Percentiles rank a stretch among this genome's conserved stretches.
Evolutionary conservation across 139 green algal genomes (phyloP).

Genomic region (Chlamydomonas sp.): DNA sequence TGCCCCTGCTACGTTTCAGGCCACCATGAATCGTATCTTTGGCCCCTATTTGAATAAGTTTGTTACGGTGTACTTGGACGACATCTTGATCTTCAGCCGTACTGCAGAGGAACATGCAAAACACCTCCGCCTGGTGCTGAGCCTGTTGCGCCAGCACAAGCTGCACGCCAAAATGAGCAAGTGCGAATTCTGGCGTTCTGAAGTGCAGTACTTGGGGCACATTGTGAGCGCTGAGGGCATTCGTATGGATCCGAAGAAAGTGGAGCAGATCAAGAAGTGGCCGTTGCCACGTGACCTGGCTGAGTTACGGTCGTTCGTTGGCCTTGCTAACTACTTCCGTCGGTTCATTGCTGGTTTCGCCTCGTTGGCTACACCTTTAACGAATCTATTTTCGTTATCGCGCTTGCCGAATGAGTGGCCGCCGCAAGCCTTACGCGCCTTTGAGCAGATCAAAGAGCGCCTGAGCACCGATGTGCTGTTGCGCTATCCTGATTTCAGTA

Average conservation of each 20-base stretch:
- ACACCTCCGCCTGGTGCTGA: slow-evolving; percentile 53
- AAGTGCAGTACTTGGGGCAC: slow-evolving; percentile 12
- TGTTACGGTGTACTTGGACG: slow-evolving; percentile 66
- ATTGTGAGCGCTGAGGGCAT: slow-evolving; percentile 8
- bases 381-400: background rate
- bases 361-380: background rate
- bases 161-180: slow-evolving; percentile 63
- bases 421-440: background rate
- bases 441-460: background rate
- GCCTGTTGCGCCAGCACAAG: slow-evolving; percentile 50
- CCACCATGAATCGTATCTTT: slow-evolving; percentile 58
- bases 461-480: background rate
- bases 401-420: background rate
- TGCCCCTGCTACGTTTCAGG: slow-evolving; percentile 35
- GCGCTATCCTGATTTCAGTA: background rate
- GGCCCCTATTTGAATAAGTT: slow-evolving; percentile 46
- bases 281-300: background rate
- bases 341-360: background rate
- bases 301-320: slow-evolving; percentile 6
- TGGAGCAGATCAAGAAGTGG: background rate
- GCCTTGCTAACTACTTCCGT: slow-evolving; percentile 8
- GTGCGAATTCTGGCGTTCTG: slow-evolving; percentile 46
- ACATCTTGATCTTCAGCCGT: slow-evolving; percentile 62
- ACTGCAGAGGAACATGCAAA: slow-evolving; percentile 50
- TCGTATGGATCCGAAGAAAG: slow-evolving; percentile 22